Conservation (phyloP, 2,329 filamentous ascomycete species). For the Alternaria sp. region DNA sequence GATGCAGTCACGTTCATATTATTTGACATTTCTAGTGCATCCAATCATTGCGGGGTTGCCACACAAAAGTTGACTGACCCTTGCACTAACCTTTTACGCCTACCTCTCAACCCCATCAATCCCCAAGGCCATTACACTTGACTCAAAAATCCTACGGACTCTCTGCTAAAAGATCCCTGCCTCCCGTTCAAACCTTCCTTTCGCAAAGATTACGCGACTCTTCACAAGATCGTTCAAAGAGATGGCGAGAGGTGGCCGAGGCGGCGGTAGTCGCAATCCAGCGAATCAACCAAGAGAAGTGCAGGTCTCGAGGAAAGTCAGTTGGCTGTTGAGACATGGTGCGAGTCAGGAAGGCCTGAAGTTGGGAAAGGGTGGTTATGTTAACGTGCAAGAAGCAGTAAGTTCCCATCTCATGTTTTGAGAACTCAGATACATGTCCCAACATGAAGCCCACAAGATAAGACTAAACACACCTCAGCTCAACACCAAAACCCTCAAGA, state of each 20-base stretch:
- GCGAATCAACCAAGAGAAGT: conserved; percentile 54
- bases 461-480: conserved; percentile 54
- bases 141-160: not conserved
- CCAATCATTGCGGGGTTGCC: conserved; percentile 9
- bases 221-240: conserved; percentile 24
- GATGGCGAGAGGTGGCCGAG: conserved; percentile 44
- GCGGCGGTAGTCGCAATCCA: conserved; percentile 49
- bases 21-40: not conserved
- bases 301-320: conserved; percentile 60
- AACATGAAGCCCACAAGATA: not conserved
- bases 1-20: not conserved
- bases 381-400: conserved; percentile 67
- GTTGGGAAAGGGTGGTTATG: conserved; percentile 67
- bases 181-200: not conserved
- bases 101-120: conserved; percentile 7
- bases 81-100: conserved; percentile 12
- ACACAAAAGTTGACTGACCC: conserved; percentile 8
- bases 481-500: conserved; percentile 67
- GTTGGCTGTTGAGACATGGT: conserved; percentile 67
- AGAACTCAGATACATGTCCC: not conserved
- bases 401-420: conserved; percentile 35
- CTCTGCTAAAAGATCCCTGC: not conserved
- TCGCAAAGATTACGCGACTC: conserved; percentile 33
- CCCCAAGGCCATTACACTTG: conserved; percentile 6
- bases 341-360: conserved; percentile 67